phyloP scores from a whole-genome alignment of 2,329 filamentous ascomycete species.

The Aureobasidium uvarum region DNA sequence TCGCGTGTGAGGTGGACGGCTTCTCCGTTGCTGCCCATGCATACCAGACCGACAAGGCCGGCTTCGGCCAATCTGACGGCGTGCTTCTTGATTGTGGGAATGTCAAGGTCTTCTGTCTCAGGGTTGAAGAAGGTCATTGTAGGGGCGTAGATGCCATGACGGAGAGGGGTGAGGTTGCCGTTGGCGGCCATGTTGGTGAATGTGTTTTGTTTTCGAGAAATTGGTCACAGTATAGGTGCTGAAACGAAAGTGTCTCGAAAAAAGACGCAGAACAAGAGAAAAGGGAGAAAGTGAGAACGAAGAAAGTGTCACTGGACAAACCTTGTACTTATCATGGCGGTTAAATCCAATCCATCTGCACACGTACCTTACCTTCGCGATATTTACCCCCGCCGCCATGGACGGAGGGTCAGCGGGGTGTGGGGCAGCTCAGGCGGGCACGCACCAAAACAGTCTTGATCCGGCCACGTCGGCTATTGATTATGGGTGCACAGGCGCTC shows the following conservation, averaged over 20 bases:
- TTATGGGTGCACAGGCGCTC: conserved; percentile 5
- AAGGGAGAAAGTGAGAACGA: conserved; percentile 13
- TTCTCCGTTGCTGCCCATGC: conserved; percentile 89
- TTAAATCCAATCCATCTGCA: conserved; percentile 4
- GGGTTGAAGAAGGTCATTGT: conserved; percentile 90
- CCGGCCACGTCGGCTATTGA: conserved; percentile 2
- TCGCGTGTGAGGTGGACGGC: conserved; percentile 77
- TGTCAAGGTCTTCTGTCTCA: conserved; percentile 79
- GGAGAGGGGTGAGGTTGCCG: conserved; percentile 56
- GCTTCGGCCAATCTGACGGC: conserved; percentile 72
- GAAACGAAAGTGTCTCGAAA: not conserved
- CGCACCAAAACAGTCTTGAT: not conserved
- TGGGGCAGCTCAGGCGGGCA: not conserved
- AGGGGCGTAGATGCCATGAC: conserved; percentile 81
- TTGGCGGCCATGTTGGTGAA: conserved; percentile 37
- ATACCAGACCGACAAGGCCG: conserved; percentile 77
- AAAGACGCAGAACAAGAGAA: not conserved
- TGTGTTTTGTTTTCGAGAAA: conserved; percentile 16
- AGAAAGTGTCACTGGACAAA: conserved; percentile 7
- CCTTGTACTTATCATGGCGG: conserved; percentile 24
- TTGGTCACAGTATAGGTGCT: not conserved
- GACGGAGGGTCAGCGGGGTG: not conserved
- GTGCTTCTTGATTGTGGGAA: conserved; percentile 75
- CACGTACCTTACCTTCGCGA: conserved; percentile 6
- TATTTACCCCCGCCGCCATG: conserved; percentile 18